phyloP scores from a whole-genome alignment of 768 basidiomycete genomes.

The Boletus subcaerulescens region DNA sequence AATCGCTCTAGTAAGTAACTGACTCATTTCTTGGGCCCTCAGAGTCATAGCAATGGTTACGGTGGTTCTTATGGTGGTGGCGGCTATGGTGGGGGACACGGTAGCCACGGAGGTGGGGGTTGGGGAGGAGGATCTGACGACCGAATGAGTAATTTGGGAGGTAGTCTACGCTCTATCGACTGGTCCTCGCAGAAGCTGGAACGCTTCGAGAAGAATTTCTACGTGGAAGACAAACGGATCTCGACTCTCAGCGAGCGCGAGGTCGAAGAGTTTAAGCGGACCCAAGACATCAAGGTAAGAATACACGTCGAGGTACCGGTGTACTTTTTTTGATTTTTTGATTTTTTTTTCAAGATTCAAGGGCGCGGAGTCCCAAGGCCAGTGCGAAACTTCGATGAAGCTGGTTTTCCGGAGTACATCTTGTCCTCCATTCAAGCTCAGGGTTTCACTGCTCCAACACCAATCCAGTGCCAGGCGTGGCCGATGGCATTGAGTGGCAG shows the following conservation, averaged over 20 bases:
- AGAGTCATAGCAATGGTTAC: slow-evolving; percentile 36
- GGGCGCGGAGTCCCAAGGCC: slow-evolving; percentile 87
- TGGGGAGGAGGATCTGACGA: slow-evolving; percentile 45
- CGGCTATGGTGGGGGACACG: slow-evolving; percentile 16
- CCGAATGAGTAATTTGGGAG: slow-evolving; percentile 79
- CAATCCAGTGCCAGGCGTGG: slow-evolving; percentile 99
- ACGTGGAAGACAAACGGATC: slow-evolving; percentile 86
- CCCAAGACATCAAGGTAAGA: slow-evolving; percentile 83
- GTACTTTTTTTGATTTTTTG: not conserved
- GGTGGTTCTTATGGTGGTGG: slow-evolving; percentile 30
- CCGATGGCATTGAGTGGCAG: slow-evolving; percentile 96
- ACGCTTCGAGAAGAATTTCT: slow-evolving; percentile 98
- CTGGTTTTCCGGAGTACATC: slow-evolving; percentile 94
- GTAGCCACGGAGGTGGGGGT: slow-evolving; percentile 30
- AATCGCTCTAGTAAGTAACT: not conserved
- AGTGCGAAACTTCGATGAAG: slow-evolving; percentile 88
- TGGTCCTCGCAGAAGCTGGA: slow-evolving; percentile 74
- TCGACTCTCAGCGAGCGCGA: slow-evolving; percentile 75
- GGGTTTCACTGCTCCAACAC: slow-evolving; percentile 87
- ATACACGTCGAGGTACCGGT: not conserved
- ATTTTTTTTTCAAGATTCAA: slow-evolving; percentile 57
- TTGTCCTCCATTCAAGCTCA: slow-evolving; percentile 91
- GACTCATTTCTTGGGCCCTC: not conserved
- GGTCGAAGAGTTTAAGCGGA: slow-evolving; percentile 79
- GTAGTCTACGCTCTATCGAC: slow-evolving; percentile 78